A percentile compares a stretch with the other conserved stretches of the same genome.
Conservation (phyloP, 192 early-diverging fungal species). For the Podila horticola region DNA sequence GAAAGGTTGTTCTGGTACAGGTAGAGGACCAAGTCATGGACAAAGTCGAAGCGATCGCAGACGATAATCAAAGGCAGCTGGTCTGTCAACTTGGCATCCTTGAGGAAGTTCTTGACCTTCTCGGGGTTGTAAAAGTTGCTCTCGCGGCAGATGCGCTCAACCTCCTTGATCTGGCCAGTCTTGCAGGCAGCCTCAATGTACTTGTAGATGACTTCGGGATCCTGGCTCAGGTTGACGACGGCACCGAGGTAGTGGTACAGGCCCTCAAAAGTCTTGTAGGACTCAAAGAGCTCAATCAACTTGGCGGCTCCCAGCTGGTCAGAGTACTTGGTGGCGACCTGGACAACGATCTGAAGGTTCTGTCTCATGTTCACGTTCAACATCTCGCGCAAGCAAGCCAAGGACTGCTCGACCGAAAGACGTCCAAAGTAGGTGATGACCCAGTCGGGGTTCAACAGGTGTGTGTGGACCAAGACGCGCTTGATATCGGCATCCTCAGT, state of each 20-base stretch:
- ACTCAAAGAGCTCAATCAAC: slow-evolving; percentile 93
- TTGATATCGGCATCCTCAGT: slow-evolving; percentile 97
- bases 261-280: slow-evolving; percentile 90
- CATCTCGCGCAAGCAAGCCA: slow-evolving; percentile 96
- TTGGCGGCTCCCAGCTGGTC: slow-evolving; percentile 91
- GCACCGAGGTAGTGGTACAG: slow-evolving; percentile 98
- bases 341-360: slow-evolving; percentile 95
- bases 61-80: slow-evolving; percentile 99
- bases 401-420: slow-evolving; percentile 95
- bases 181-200: slow-evolving; percentile 97
- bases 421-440: slow-evolving; percentile 95
- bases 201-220: slow-evolving; percentile 97
- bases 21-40: slow-evolving; percentile 96
- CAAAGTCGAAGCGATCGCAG: slow-evolving; percentile 97
- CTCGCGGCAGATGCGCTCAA: slow-evolving; percentile 97
- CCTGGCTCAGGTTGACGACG: slow-evolving; percentile 94
- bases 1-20: slow-evolving; percentile 93
- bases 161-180: slow-evolving; percentile 96
- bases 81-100: slow-evolving; percentile 95
- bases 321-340: slow-evolving; percentile 97
- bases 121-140: slow-evolving; percentile 97
- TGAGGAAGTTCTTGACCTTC: slow-evolving; percentile 99
- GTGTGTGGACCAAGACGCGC: slow-evolving; percentile 91
- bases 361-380: slow-evolving; percentile 91
- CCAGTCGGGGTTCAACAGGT: slow-evolving; percentile 90